Base-by-base conservation (phyloP, 2,329 filamentous ascomycete species). In the Ophiostoma perfectum region DNA sequence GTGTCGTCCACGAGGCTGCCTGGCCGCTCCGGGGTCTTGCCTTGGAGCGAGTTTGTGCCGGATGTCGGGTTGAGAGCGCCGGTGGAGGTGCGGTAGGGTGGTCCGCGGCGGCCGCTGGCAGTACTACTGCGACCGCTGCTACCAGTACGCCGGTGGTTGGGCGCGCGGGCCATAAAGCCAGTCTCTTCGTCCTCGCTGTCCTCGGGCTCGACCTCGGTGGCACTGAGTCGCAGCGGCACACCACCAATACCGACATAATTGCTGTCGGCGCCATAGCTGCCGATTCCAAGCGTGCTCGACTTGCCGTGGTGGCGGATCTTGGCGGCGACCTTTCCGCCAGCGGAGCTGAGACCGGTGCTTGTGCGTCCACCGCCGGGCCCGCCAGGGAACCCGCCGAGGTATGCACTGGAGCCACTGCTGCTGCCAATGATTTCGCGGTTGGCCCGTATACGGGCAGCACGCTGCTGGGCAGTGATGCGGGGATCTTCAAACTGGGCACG, bases 401-500 rank as follows among this genome's bases (percentile, higher is more conserved):
- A 44, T 6, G 41, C 63, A 36, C 42, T 42, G 9, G 41, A 36
- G n/a, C 74, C 84, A 65, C 89, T 90, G n/a, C 74, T 70, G 66
- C 87, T 84, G 66, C 89, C 91, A 65, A 89, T 87, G 7, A 98
- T 89, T 79, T 97, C 93, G 74, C 90, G 87, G 68, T 89, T 89
- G 12, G 95, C 95, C 65, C 93, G 85, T 81, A 91, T 88, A 81
- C 95, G 96, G 69, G 93, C 95, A 49, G 91, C 90, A 69, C 91
- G 87, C 77, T 96, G 93, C 75, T 93, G 90, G 41, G 92, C 93
- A 4, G 90, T 81, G 69, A 95, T 81, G 66, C 92, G 86, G 0
- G 94, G 92, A 77, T 99, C 95, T 78, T 98, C 93, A 71, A 91
- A 88, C 77, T 99, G 95, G 9, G 94, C 86, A 67, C 93, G 90